phyloP scores from a whole-genome alignment of 1,284 basidiomycete species.

The Heterobasidion annosum region DNA sequence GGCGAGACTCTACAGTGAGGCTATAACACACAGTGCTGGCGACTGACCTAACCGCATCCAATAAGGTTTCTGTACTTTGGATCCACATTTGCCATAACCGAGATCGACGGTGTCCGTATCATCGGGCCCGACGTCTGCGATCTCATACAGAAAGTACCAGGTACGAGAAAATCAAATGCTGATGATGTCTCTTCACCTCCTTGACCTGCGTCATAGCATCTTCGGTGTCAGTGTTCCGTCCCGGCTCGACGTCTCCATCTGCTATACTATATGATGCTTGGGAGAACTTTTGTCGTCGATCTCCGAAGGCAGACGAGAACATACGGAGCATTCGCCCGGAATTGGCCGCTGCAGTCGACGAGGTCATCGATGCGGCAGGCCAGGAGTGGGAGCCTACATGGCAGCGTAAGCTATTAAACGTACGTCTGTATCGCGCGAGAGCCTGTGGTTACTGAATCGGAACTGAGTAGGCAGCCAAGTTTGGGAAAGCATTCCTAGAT shows the following conservation, averaged over 20 bases:
- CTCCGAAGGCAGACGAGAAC: constrained; percentile 88
- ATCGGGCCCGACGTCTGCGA: constrained; percentile 77
- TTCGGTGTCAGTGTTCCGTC: constrained; percentile 78
- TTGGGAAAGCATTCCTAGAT: constrained; percentile 91
- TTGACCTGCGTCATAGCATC: constrained; percentile 38
- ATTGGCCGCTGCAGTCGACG: constrained; percentile 82
- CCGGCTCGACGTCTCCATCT: constrained; percentile 87
- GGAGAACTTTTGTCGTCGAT: constrained; percentile 77
- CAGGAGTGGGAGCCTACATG: constrained; percentile 86
- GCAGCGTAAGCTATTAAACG: constrained; percentile 83
- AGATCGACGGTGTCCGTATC: constrained; percentile 83
- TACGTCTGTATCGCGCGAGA: constrained; percentile 25
- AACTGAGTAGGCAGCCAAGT: constrained; percentile 77
- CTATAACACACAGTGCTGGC: no score
- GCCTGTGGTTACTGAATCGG: neutral
- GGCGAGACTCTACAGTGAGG: constrained; percentile 81
- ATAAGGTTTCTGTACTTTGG: constrained; percentile 75
- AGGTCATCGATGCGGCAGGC: constrained; percentile 90
- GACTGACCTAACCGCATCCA: neutral
- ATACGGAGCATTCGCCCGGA: constrained; percentile 85
- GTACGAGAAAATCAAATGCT: constrained; percentile 29
- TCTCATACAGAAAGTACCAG: constrained; percentile 88
- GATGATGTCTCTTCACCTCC: constrained; percentile 1
- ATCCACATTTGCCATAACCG: constrained; percentile 71
- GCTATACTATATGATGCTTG: constrained; percentile 92